phyloP scores from a whole-genome alignment of 805 yeast genomes.

The Candida ovalis region DNA sequence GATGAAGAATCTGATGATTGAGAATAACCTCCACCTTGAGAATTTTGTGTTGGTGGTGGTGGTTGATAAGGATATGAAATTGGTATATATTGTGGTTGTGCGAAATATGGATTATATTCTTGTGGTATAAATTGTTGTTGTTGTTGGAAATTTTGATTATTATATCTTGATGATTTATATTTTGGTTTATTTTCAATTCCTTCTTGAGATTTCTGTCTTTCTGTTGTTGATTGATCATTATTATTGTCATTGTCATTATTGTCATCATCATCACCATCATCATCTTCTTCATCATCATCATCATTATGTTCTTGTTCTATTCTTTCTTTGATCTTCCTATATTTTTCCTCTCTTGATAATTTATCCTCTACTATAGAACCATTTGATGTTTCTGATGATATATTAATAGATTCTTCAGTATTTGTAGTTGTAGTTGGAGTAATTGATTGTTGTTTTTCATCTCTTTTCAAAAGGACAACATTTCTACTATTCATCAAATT shows the following conservation, averaged over 20 bases:
- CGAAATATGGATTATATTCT: not conserved
- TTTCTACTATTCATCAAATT: not conserved
- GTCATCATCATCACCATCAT: conserved; percentile 27
- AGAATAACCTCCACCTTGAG: conserved; percentile 3
- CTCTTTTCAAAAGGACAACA: not conserved
- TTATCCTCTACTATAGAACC: conserved; percentile 31
- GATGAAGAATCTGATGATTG: not conserved
- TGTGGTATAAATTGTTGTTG: conserved; percentile 1
- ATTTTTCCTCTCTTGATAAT: conserved; percentile 40
- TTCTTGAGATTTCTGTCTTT: not conserved
- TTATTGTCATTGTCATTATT: conserved; percentile 1
- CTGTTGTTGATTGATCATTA: not conserved
- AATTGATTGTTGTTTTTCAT: not conserved
- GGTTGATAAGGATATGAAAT: conserved; percentile 2
- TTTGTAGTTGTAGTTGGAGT: conserved; percentile 7
- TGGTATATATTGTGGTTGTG: conserved; percentile 1
- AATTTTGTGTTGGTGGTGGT: conserved; percentile 7
- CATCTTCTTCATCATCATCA: conserved; percentile 21
- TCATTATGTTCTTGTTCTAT: conserved; percentile 27
- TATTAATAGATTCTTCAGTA: conserved; percentile 2
- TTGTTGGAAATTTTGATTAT: conserved; percentile 1
- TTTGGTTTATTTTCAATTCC: not conserved
- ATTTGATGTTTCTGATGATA: conserved; percentile 1
- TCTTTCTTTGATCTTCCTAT: conserved; percentile 38
- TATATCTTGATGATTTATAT: not conserved